Evolutionary conservation across 1,284 basidiomycete species (phyloP), one percentile per base, ranked within the genome.

Genomic region (Rhodotorula sp.): DNA sequence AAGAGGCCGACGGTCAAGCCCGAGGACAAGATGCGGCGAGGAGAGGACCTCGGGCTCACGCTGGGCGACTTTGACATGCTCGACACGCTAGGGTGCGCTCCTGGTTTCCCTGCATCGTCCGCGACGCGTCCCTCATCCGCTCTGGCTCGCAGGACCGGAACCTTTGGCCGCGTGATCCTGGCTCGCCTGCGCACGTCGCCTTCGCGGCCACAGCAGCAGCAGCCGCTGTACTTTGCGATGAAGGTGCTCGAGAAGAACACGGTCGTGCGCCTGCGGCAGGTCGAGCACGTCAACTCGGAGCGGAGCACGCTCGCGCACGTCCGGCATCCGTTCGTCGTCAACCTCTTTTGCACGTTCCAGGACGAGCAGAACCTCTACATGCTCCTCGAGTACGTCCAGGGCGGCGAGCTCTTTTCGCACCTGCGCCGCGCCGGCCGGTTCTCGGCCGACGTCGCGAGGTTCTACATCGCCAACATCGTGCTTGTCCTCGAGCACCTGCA

Each of bases 371-470:
- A 76, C 81, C 83, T 97, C 69, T 97, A 93, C 83, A 85, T 93
- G 79, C 90, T 92, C 66, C 92, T 93, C 89, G 93, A 96, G 81
- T 97, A 97, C 83, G 93, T 97, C 79, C 93, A 93, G 60, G 95
- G 95, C 61, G 95, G 95, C 66, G 95, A 98, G 82, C 87, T 98
- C 60, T 95, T 95, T n/a, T 97, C 95, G 23, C 95, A 97, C 82
- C 78, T 73, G 74, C 54, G 80, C 73, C 74, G 79, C 67, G 70
- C 77, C 69, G 89, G 97, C 73, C 92, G 93, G 66, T 95, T 93
- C 90, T 93, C 93, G 21, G 87, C 92, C 65, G 92, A 97, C 80
- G 88, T 95, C 52, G 93, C 95, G 9, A 85, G 95, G 57, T 97
- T 98, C 83, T 98, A 97, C 78, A 92, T 93, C 42, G 92, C 92